A percentile compares a stretch with the other conserved stretches of the same genome.
Conservation (phyloP, 805 yeast species). For the Metschnikowia drakensbergensis region DNA sequence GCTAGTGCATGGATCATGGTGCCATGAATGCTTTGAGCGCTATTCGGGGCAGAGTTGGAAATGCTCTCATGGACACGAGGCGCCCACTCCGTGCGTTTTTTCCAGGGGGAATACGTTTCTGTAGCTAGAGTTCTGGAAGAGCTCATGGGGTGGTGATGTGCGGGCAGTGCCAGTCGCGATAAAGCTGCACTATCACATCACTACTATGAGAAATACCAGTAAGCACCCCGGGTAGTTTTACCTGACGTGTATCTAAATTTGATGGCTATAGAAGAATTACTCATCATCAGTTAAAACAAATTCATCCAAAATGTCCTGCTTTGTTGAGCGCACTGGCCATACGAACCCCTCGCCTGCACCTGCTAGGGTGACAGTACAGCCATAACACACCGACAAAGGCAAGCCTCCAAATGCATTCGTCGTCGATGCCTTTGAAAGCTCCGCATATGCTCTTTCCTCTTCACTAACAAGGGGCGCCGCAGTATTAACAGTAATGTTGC, state of each 20-base stretch:
- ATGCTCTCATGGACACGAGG: constrained; percentile 12
- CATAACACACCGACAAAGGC: constrained; percentile 59
- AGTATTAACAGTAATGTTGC: constrained; percentile 59
- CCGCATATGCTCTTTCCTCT: constrained; percentile 34
- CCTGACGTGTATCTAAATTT: background rate
- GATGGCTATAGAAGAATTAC: background rate
- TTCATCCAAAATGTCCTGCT: constrained; percentile 44
- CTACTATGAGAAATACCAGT: background rate
- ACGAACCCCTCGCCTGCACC: constrained; percentile 29
- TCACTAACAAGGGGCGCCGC: constrained; percentile 46
- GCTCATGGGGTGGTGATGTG: constrained; percentile 5
- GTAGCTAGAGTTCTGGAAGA: constrained; percentile 4
- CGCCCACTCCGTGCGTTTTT: constrained; percentile 11
- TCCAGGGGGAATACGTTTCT: constrained; percentile 9
- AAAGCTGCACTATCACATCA: background rate
- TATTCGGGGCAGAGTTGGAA: background rate
- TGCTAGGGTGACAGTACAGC: constrained; percentile 64
- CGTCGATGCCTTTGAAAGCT: constrained; percentile 10
- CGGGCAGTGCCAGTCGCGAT: background rate
- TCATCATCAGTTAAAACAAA: constrained; percentile 41
- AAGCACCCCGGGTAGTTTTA: too few relatives aligned
- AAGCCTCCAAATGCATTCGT: constrained; percentile 2
- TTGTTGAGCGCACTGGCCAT: constrained; percentile 35
- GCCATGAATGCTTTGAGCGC: background rate
- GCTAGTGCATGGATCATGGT: constrained; percentile 10